Base-by-base conservation (phyloP, 2,329 filamentous ascomycete species). In the Cladosporium sp. region DNA sequence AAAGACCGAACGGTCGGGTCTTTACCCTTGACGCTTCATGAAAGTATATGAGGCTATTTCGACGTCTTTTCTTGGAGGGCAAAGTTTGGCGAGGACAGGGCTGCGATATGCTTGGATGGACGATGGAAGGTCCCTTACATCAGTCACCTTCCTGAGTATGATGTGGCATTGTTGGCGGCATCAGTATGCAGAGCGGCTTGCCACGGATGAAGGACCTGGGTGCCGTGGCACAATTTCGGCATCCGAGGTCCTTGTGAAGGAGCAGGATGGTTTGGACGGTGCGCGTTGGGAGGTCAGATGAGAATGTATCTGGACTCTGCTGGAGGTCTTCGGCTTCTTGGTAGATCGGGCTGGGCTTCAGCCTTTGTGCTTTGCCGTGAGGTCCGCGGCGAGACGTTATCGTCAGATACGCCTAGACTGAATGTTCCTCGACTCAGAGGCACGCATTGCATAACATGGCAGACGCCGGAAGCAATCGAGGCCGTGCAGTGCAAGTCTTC, bases 31-130 rank as follows among this genome's bases (percentile, higher is more conserved):
- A 57, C 28, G 53, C 28, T 14, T 5, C 8, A 34, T 13, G 53
- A 25, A 57, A 57, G 53, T 36, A 25, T 57, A 3, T 57, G 53
- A 57, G 53, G 53, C 53, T 57, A 57, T 32, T 25, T 36, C 25
- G 53, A 57, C 53, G 8, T 57, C 53, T 1, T 30, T 5, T 53
- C 13, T 16, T n/a, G 5, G 36, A 39, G 36, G 36, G 36, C 3
- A 18, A 39, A n/a, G 2, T 5, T 43, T 43, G 18, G 36, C 36
- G 36, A 43, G 18, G 36, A 18, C 14, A 43, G 36, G 36, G 36
- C 18, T 43, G 10, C 34, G 7, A 16, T 14, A 39, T 39, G 4
- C 18, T 39, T 39, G 36, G 36, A 18, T 43, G 2, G 7, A 16
- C 7, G 6, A 10, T n/a, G n/a, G n/a, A n/a, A 18, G 36, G 3